Evolutionary conservation across 441 rosid species (phyloP).

Genomic region (Mallotus japonicus): DNA sequence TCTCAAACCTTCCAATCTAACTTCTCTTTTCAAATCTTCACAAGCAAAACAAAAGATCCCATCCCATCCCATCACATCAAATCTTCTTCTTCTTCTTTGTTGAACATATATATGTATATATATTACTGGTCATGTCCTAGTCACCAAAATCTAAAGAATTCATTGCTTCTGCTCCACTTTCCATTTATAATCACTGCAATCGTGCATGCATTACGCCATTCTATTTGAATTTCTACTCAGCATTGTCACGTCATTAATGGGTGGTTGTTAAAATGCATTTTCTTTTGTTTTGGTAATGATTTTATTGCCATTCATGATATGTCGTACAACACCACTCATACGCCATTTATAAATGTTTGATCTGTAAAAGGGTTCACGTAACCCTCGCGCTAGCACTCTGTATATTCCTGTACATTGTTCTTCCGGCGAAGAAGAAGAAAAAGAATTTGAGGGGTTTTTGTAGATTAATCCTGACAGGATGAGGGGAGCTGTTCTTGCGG

Average conservation of each 20-base stretch:
- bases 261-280: neutral
- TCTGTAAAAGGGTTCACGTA: neutral
- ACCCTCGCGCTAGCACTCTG: neutral
- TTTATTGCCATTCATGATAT: neutral
- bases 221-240: too few relatives aligned
- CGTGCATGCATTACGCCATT: neutral
- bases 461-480: slow-evolving; percentile 25
- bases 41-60: too few relatives aligned
- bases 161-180: neutral
- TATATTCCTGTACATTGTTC: neutral
- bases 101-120: too few relatives aligned
- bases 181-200: neutral
- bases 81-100: too few relatives aligned
- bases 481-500: slow-evolving; percentile 88
- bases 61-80: too few relatives aligned
- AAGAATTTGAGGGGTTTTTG: neutral
- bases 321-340: neutral
- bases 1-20: neutral
- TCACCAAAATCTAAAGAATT: too few relatives aligned
- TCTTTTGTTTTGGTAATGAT: neutral
- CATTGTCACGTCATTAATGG: neutral
- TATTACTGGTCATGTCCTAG: too few relatives aligned
- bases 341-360: neutral
- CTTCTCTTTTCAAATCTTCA: too few relatives aligned
- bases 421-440: neutral